Conservation (phyloP, 371 early-diverging fungal genomes). For the Nematocida sp. region DNA sequence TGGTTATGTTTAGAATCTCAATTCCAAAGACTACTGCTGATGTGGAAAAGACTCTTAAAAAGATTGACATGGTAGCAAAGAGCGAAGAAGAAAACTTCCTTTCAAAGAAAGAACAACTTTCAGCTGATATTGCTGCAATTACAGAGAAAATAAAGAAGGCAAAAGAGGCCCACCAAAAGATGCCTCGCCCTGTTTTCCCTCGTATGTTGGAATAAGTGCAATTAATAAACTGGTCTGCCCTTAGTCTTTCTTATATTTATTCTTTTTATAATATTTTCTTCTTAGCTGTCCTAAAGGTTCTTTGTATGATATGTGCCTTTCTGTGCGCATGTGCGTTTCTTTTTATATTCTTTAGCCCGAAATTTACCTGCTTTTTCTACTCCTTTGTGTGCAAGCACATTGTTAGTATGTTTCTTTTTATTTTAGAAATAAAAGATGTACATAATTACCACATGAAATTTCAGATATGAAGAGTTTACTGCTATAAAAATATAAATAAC, state of each 20-base stretch:
- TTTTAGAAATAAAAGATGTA: too few species aligned
- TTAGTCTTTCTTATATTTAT: background rate
- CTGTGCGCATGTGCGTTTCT: too few species aligned
- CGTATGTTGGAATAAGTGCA: constrained; percentile 18
- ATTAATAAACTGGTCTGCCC: constrained; percentile 13
- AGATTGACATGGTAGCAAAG: constrained; percentile 22
- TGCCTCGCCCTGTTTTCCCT: constrained; percentile 56
- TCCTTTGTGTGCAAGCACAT: too few species aligned
- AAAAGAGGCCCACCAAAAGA: constrained; percentile 13
- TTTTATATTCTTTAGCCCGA: too few species aligned
- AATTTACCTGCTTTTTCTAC: too few species aligned
- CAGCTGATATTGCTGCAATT: background rate
- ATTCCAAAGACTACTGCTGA: constrained; percentile 37
- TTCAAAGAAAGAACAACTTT: constrained; percentile 15
- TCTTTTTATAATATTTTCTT: too few species aligned
- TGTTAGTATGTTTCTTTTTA: too few species aligned
- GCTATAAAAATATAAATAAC: too few species aligned
- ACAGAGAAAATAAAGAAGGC: constrained; percentile 14
- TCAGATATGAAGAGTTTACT: too few species aligned
- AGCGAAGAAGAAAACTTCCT: constrained; percentile 37
- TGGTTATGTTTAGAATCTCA: constrained; percentile 43
- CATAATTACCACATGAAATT: too few species aligned
- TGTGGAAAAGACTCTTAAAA: constrained; percentile 15
- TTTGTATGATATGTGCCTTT: too few species aligned
- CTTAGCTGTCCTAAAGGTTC: too few species aligned